Evolutionary conservation across 176 grass and related monocot species (phyloP).

Genomic region (Oryza longistaminata): DNA sequence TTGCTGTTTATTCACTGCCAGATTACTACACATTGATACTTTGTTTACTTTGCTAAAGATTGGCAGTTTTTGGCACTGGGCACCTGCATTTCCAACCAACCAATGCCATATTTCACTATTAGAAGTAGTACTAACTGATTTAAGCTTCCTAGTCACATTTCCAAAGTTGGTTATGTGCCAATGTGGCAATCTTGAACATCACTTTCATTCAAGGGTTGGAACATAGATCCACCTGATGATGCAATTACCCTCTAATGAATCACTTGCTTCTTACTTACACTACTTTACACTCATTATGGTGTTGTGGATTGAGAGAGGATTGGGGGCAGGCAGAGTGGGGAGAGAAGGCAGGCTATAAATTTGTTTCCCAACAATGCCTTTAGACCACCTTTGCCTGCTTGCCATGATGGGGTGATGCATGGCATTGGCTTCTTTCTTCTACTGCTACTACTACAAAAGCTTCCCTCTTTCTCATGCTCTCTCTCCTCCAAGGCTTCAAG

Average conservation of each 20-base stretch:
- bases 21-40: neutral
- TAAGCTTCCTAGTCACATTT: neutral
- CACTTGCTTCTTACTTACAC: neutral
- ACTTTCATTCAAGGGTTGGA: neutral
- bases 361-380: neutral
- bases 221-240: neutral
- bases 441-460: neutral
- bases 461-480: neutral
- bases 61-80: neutral
- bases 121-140: neutral
- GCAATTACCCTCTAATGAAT: neutral
- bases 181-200: neutral
- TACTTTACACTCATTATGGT: neutral
- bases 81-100: neutral
- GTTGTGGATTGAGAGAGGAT: neutral
- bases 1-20: neutral
- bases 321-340: constrained; percentile 1
- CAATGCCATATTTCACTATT: neutral
- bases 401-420: constrained; percentile 5
- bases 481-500: no score
- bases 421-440: neutral
- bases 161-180: neutral
- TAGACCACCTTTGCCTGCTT: neutral
- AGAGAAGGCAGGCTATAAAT: constrained; percentile 3
- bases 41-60: neutral